phyloP scores from a whole-genome alignment of 2,329 filamentous ascomycete species.

The Myriosclerotinia curreyana region DNA sequence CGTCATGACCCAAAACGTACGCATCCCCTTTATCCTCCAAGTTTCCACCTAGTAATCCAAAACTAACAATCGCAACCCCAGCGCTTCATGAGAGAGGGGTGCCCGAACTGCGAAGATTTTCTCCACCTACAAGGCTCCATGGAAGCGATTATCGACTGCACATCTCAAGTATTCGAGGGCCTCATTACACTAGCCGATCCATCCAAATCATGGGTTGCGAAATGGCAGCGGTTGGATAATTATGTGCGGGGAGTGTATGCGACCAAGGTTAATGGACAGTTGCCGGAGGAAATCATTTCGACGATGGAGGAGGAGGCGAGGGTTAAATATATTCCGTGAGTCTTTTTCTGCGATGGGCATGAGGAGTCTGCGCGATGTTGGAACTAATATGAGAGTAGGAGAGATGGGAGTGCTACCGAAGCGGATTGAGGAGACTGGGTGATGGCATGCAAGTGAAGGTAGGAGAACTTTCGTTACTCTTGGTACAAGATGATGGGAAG shows the following conservation, averaged over 20 bases:
- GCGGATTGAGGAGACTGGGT: constrained; percentile 29
- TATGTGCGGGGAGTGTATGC: constrained; percentile 91
- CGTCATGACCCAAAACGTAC: constrained; percentile 75
- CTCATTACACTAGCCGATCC: constrained; percentile 83
- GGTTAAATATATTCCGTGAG: constrained; percentile 64
- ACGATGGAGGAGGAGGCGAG: constrained; percentile 61
- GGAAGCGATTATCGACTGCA: constrained; percentile 88
- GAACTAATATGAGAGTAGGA: constrained; percentile 41
- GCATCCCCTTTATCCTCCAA: constrained; percentile 30
- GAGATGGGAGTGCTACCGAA: constrained; percentile 52
- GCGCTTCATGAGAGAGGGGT: constrained; percentile 84
- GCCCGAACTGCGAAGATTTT: constrained; percentile 94
- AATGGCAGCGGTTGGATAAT: constrained; percentile 86
- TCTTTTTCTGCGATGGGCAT: constrained; percentile 30
- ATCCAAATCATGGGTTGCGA: constrained; percentile 87
- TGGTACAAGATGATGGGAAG: constrained; percentile 6
- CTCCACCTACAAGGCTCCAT: constrained; percentile 75
- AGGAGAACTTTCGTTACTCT: background rate
- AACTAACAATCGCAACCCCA: constrained; percentile 41
- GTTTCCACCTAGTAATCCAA: constrained; percentile 18
- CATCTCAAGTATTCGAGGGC: constrained; percentile 93
- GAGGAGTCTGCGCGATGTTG: background rate
- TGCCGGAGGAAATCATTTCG: constrained; percentile 62
- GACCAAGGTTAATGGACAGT: constrained; percentile 84
- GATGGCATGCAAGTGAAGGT: constrained; percentile 5